Evolutionary conservation across 2,329 filamentous ascomycete species (phyloP).

Genomic region (Aspergillus candidus): DNA sequence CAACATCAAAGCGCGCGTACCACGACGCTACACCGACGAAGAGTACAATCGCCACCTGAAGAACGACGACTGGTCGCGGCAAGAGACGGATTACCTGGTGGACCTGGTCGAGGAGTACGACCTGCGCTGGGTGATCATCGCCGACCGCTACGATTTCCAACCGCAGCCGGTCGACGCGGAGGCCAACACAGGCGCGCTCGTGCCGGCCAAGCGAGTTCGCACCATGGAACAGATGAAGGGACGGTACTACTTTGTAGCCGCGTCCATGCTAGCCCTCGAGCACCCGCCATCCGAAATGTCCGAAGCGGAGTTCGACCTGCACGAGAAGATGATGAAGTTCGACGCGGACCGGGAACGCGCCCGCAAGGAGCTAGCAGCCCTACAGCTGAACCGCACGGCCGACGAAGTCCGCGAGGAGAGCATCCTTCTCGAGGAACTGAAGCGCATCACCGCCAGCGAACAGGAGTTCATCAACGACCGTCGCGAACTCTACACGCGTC

Average conservation of each 20-base stretch:
- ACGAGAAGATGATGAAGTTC: constrained; percentile 82
- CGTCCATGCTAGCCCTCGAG: constrained; percentile 72
- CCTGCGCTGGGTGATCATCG: constrained; percentile 83
- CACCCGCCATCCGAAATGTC: constrained; percentile 85
- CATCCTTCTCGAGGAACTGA: constrained; percentile 79
- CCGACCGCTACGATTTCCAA: constrained; percentile 78
- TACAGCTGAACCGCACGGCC: constrained; percentile 69
- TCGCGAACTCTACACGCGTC: constrained; percentile 74
- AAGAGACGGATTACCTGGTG: constrained; percentile 91
- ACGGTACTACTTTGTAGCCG: constrained; percentile 81
- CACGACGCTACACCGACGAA: constrained; percentile 71
- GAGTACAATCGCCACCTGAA: constrained; percentile 73
- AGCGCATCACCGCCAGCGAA: constrained; percentile 81
- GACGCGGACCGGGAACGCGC: constrained; percentile 70
- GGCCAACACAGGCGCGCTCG: constrained; percentile 27
- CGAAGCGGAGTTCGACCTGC: constrained; percentile 70
- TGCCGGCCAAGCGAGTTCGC: constrained; percentile 46
- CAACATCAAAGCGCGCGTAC: constrained; percentile 72
- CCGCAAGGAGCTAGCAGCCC: constrained; percentile 78
- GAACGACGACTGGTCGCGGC: constrained; percentile 75
- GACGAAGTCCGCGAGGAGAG: constrained; percentile 93
- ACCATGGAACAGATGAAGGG: constrained; percentile 87
- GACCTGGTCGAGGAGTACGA: constrained; percentile 69
- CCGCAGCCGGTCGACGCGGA: constrained; percentile 23
- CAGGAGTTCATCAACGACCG: constrained; percentile 83